Evolutionary conservation across 257 asterid species (phyloP), one percentile per base, ranked within the genome.

Genomic region (Nicotiana sylvestris): DNA sequence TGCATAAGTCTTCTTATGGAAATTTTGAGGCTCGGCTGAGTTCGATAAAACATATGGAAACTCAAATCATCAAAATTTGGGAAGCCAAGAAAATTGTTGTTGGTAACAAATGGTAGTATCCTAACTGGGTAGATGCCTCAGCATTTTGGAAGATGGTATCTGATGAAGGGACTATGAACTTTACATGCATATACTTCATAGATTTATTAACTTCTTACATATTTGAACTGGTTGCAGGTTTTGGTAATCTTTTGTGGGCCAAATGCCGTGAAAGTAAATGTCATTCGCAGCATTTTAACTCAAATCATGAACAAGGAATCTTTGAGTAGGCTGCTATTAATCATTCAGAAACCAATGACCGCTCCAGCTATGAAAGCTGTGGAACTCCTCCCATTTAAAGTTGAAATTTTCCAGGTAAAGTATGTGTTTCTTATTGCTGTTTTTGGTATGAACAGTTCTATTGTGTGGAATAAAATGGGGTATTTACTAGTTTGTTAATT

Each of bases 341-440:
- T 95, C 13, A 87, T 92, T 69, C 93, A 95, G 86, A 82, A 66
- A 65, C 90, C 87, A 83, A 87, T 93, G 18, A 93, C 98, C 16
- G 89, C 80, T 88, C 97, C 90, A 87, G 98, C 98, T 82, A 61
- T 53, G 70, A 95, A 91, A 89, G 90, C 89, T 32, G 76, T 95
- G 67, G 93, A 89, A 1, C 87, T 87, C 68, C 85, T 89, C 82
- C 33, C 88, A 17, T 91, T 89, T 89, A 93, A 89, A 89, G 98
- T 90, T 58, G 98, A 95, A 84, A 87, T 89, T 70, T 93, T 95
- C 88, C 92, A 91, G 96, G 98, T 93, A 81, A 72, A 77, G 81
- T 81, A 21, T 65, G 66, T 51, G 21, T 33, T 76, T 83, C 80
- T 81, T 66, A 1, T 51, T 81, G 18, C 4, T 77, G 9, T 21